Base-by-base conservation (phyloP, 345 rosid species). In the Hibiscus syriacus region DNA sequence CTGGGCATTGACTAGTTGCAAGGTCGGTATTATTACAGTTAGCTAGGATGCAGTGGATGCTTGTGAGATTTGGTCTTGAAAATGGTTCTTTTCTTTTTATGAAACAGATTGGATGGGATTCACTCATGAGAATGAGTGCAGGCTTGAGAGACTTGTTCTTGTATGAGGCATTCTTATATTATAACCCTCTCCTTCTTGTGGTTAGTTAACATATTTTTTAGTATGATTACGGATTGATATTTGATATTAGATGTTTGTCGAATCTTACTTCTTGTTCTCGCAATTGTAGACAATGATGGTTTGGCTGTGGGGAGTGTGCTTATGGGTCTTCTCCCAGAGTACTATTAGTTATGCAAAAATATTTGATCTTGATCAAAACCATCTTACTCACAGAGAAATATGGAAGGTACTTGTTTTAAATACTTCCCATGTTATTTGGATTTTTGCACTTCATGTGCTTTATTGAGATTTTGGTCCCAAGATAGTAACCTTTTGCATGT, bases 141-240 rank as follows among this genome's bases (percentile, higher is more conserved):
- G 92, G 87, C 69, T 66, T 94, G 77, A 85, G 88, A 48, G 98
- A 89, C 67, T 83, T 89, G 32, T 94, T 89, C 70, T 75, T 94
- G 10, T 94, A 91, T 12, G 99, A 91, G 80, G 95, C 89, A 8
- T 91, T 94, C 85, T 84, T 94, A 79, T 89, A 86, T 77, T 94
- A 89, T 77, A 94, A 94, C 26, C 99, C 97, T 77, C 95, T 94
- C 73, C 96, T 89, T 77, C 95, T 94, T 61, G 84, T 84, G 92
- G 99, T 94, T 48, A 83, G 91, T 77, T 66, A 9, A 62, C 14
- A 52, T 71, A 25, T 25, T n/a, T 54, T 60, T 8, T n/a, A 11
- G 27, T 43, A 9, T 36, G 32, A 62, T 10, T 39, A 6, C 29
- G 13, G 38, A 39, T 70, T 65, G 29, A 57, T 62, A 25, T 38